Percentiles rank a stretch among this genome's conserved stretches.
Evolutionary conservation across 129 eudicot genomes (phyloP).

Genomic region (Ambrosia artemisiifolia): DNA sequence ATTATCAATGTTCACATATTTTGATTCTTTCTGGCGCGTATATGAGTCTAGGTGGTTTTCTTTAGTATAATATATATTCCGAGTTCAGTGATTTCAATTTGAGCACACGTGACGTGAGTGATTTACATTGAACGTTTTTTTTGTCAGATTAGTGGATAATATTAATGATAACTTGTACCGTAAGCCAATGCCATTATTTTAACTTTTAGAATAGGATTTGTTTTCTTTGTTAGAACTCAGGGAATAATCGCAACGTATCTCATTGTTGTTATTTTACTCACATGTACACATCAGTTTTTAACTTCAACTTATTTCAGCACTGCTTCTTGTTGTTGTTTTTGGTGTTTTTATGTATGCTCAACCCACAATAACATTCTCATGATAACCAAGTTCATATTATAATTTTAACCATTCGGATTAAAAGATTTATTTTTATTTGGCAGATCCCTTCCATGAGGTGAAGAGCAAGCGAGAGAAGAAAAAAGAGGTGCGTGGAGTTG

Average conservation of each 20-base stretch:
- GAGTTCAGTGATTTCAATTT: not conserved
- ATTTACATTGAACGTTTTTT: conserved; percentile 9
- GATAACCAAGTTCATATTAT: not conserved
- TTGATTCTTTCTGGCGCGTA: not conserved
- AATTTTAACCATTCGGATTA: conserved; percentile 11
- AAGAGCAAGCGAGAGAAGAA: conserved; percentile 98
- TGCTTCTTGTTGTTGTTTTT: not conserved
- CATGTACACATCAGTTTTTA: not conserved
- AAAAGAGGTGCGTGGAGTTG: conserved; percentile 68
- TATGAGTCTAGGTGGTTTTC: not conserved
- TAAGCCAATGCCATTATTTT: not conserved
- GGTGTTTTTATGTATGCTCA: not conserved
- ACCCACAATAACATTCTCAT: too few species aligned
- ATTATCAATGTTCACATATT: not conserved
- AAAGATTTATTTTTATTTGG: conserved; percentile 15
- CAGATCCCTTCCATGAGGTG: conserved; percentile 93
- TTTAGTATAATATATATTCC: not conserved
- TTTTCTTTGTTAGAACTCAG: not conserved
- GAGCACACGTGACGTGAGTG: not conserved
- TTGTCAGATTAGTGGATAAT: conserved; percentile 6
- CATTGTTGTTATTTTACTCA: not conserved
- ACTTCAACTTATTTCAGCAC: not conserved
- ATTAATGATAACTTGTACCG: conserved; percentile 4
- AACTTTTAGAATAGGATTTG: not conserved
- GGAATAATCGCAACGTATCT: not conserved